Evolutionary conservation across 2,329 filamentous ascomycete species (phyloP), one percentile per base, ranked within the genome.

Genomic region (Teratosphaeria gauchensis): DNA sequence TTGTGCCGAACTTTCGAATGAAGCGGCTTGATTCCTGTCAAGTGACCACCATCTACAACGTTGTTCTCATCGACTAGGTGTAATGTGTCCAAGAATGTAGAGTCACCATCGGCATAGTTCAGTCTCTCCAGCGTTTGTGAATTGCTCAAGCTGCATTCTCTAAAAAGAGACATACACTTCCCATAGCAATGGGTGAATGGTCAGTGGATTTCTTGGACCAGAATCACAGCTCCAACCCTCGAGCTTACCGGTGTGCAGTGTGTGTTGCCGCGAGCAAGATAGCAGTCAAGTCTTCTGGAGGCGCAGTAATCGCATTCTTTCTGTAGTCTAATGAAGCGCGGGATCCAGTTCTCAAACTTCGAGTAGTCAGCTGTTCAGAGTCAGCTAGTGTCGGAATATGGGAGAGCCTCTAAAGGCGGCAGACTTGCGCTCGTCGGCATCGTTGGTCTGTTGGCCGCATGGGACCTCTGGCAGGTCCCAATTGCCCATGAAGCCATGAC

Each of bases 271-370:
- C 65, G 65, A 46, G 64, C 65, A 48, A 78, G 71, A 59, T 77
- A 78, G 67, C 78, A 80, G 57, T 77, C 72, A 38, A 80, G 72
- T n/a, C 73, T 71, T 64, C 68, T 75, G 1, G 74, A 75, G 28
- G 73, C 70, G 63, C 78, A 80, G 61, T 80, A 38, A 30, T 78
- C 75, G 66, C 78, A 80, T 32, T 76, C 69, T 54, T 75, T 69
- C 35, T 72, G 69, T 6, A 77, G 75, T 56, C 77, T 75, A 38
- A 75, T 69, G 61, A 79, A 79, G 59, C 73, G 68, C 2, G 77
- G 77, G 19, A 80, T 74, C 73, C 74, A 79, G 32, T 64, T 58
- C 60, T 62, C 66, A 54, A 63, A 62, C 46, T 59, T 62, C 21
- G 60, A 59, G 56, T 62, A 64, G 56, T 65, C 62, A 9, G 46